These are phyloP conservation scores for Phytophthora sansomeana DNA, from an alignment of 352 stramenopile species.

Conservation along the genomic window DNA sequence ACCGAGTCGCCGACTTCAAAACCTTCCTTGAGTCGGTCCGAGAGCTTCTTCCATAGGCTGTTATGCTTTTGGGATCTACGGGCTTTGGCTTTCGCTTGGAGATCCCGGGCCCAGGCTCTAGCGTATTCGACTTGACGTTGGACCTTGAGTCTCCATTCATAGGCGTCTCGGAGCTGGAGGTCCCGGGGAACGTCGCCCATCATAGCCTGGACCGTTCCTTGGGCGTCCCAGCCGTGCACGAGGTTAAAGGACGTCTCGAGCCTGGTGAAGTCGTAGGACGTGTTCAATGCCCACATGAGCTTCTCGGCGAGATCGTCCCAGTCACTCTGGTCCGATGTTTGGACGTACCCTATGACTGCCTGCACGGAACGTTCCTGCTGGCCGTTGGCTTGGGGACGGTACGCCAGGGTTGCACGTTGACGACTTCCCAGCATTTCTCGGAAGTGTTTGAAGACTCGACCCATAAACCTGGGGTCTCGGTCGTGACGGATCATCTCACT, in stretches of 20 bases:
- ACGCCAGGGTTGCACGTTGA: conserved; percentile 38
- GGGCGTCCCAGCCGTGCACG: conserved; percentile 26
- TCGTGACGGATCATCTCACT: too few relatives aligned
- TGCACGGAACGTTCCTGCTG: conserved; percentile 44
- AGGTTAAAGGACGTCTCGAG: conserved; percentile 30
- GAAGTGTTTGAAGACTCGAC: conserved; percentile 37
- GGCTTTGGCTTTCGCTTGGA: too few relatives aligned
- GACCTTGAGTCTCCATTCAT: too few relatives aligned
- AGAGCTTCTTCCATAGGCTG: too few relatives aligned
- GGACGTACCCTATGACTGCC: conserved; percentile 37
- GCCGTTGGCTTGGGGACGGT: conserved; percentile 39
- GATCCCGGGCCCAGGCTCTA: too few relatives aligned
- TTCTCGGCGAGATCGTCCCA: conserved; percentile 40
- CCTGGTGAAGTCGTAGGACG: too few relatives aligned
- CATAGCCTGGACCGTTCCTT: conserved; percentile 11
- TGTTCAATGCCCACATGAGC: conserved; percentile 37
- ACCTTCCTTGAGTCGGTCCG: too few relatives aligned
- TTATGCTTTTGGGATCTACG: too few relatives aligned
- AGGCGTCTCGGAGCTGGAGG: not conserved
- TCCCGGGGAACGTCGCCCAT: conserved; percentile 4
- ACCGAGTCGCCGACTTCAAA: too few relatives aligned
- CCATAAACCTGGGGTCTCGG: conserved; percentile 44
- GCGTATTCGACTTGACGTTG: too few relatives aligned
- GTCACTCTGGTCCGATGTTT: conserved; percentile 33
- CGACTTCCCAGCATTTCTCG: conserved; percentile 25